Evolutionary conservation across 192 early-diverging fungal species (phyloP).

Genomic region (Mortierella alpina): DNA sequence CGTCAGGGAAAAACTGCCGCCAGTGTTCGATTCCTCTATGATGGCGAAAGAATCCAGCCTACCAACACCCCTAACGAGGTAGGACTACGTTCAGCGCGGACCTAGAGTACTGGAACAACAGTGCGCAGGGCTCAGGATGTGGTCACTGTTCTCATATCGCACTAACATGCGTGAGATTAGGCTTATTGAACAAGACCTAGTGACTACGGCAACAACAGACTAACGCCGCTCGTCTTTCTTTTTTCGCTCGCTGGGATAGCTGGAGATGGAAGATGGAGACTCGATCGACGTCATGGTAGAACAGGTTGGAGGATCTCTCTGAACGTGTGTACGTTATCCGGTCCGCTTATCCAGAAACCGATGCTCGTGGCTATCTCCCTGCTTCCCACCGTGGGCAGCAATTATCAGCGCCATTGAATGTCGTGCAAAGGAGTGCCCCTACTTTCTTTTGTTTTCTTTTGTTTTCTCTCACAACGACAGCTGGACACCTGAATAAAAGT

Average conservation of each 20-base stretch:
- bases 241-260: constrained; percentile 54
- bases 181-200: background rate
- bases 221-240: background rate
- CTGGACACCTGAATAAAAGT: background rate
- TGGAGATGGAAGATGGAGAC: constrained; percentile 96
- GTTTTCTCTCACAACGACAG: background rate
- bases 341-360: background rate
- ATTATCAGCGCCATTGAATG: too few relatives aligned
- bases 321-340: background rate
- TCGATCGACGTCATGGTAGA: constrained; percentile 94
- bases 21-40: constrained; percentile 92
- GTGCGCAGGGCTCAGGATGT: background rate
- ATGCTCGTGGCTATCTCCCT: background rate
- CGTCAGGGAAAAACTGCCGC: constrained; percentile 83
- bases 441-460: background rate
- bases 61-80: constrained; percentile 88
- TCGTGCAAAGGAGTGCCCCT: too few relatives aligned
- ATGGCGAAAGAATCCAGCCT: constrained; percentile 86
- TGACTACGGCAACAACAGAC: background rate
- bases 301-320: constrained; percentile 77
- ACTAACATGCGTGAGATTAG: background rate
- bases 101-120: too few relatives aligned
- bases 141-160: background rate
- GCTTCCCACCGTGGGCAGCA: background rate
- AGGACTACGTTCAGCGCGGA: constrained; percentile 26